These are phyloP conservation scores for Kuraishia ogatae DNA, from an alignment of 805 yeast genomes.

Conservation along the genomic window DNA sequence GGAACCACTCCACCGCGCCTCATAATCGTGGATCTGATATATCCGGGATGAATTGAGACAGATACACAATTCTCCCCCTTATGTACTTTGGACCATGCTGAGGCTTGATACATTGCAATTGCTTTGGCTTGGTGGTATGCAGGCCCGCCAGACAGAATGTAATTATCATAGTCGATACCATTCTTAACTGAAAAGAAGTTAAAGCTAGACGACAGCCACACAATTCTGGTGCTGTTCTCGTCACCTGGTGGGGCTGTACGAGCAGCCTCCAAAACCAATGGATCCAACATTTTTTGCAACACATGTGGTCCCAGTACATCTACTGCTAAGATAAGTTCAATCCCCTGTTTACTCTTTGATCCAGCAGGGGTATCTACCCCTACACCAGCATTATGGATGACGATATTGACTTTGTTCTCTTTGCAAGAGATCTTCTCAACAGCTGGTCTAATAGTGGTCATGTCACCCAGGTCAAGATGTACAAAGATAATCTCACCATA, in stretches of 20 bases:
- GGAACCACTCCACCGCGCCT: background rate
- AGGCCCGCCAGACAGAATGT: background rate
- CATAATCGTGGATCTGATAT: background rate
- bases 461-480: conserved; percentile 30
- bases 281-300: conserved; percentile 29
- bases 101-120: background rate
- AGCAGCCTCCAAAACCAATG: conserved; percentile 26
- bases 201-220: conserved; percentile 36
- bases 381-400: conserved; percentile 29
- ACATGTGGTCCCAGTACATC: conserved; percentile 39
- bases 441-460: conserved; percentile 30
- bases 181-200: conserved; percentile 18
- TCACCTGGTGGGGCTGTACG: conserved; percentile 9
- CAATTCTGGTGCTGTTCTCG: conserved; percentile 24
- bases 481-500: conserved; percentile 13
- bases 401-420: conserved; percentile 23
- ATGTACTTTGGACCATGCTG: conserved; percentile 5
- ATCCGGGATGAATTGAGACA: conserved; percentile 6
- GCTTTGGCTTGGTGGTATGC: conserved; percentile 3
- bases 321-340: conserved; percentile 36
- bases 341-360: conserved; percentile 31
- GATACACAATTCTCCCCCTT: conserved; percentile 5
- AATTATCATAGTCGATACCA: conserved; percentile 8
- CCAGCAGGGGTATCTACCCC: conserved; percentile 27
- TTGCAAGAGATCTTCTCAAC: conserved; percentile 17